Evolutionary conservation across 2,329 filamentous ascomycete genomes (phyloP), one percentile per base, ranked within the genome.

Genomic region (Tothia fuscella): DNA sequence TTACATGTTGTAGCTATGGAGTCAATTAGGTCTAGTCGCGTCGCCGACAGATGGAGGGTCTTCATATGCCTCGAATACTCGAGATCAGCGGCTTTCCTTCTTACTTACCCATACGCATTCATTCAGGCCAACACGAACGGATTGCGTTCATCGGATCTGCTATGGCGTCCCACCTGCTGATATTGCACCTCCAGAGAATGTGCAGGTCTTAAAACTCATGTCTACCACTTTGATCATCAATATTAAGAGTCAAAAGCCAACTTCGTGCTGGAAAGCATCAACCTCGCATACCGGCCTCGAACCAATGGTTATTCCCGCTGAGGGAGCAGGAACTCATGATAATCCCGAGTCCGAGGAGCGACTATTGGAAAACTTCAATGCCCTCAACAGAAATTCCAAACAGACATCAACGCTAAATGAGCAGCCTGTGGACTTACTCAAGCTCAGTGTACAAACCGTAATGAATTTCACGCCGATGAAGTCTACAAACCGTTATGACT

Each of bases 1-100:
- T 21, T 10, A 9, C 9, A 13, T 10, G 20, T n/a, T 3, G 1
- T 20, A 62, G 60, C 48, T 57, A 16, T 63, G 59, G 61, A 36
- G 41, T 5, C 58, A 63, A 39, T 41, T 62, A 19, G 48, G 48
- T 21, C 46, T 63, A 19, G 42, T 42, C 9, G 49, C 53, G 6
- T 50, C 51, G 3, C 38, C 58, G 21, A 38, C 46, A 14, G 19
- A 25, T 12, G n/a, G 7, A n/a, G 10, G 17, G 26, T 7, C 17
- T 20, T 21, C 21, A 16, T 32, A 14, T 35, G 21, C 14, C 10
- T 21, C 5, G 13, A 21, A 20, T 22, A 21, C 21, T 29, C 16
- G 4, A 24, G 7, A 35, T 10, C 20, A 14, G 13, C 30, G 19
- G n/a, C 30, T 13, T 19, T 17, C 32, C 47, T 25, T 13, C 26